Percentiles rank a stretch among this genome's conserved stretches.
phyloP scores from a whole-genome alignment of 176 grass and related monocot species.

The Thinopyrum elongatum region DNA sequence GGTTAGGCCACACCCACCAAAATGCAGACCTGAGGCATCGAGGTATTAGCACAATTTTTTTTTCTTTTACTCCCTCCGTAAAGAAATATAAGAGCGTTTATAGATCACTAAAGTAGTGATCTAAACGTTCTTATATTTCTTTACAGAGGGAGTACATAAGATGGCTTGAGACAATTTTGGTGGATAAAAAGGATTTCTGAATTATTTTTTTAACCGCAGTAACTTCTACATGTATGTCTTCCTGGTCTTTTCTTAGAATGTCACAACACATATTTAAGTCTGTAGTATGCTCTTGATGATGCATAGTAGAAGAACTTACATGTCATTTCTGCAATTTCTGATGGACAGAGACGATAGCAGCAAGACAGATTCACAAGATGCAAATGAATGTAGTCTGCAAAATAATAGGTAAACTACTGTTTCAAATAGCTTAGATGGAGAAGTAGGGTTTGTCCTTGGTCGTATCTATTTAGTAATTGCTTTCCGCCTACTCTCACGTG shows the following conservation, averaged over 20 bases:
- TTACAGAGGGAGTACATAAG: background rate
- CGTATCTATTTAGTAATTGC: background rate
- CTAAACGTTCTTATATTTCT: too few relatives aligned
- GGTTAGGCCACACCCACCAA: constrained; percentile 40
- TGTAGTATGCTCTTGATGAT: background rate
- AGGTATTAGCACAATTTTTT: constrained; percentile 45
- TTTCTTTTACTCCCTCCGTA: background rate
- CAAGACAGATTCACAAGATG: constrained; percentile 8
- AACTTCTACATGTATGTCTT: background rate
- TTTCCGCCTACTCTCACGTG: background rate
- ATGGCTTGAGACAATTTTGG: background rate
- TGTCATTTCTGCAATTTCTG: constrained; percentile 2
- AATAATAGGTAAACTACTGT: constrained; percentile 38
- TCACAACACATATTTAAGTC: background rate
- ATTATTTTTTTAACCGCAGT: background rate
- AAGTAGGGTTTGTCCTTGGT: background rate
- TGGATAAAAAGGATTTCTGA: background rate
- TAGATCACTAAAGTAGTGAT: too few relatives aligned
- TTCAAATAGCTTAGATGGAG: background rate
- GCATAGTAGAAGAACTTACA: background rate
- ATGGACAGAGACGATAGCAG: constrained; percentile 30
- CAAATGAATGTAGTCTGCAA: constrained; percentile 30
- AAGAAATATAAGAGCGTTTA: too few relatives aligned
- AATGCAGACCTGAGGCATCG: constrained; percentile 29
- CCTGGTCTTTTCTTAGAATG: background rate